Evolutionary conservation across 1,284 basidiomycete species (phyloP).

Genomic region (Pulveroboletus sp.): DNA sequence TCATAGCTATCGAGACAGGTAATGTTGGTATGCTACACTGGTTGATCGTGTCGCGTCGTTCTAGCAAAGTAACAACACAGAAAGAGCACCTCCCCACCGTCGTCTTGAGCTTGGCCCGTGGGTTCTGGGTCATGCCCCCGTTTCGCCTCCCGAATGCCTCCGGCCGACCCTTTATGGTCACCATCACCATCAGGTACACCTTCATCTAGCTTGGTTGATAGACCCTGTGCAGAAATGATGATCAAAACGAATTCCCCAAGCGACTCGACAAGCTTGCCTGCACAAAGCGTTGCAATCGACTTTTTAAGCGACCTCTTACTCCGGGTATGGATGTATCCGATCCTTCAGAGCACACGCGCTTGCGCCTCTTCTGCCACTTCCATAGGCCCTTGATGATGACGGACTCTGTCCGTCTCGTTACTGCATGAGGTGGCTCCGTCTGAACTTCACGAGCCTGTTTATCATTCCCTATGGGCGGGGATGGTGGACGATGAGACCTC

Average conservation of each 20-base stretch:
- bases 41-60: conserved; percentile 16
- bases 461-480: neutral
- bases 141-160: neutral
- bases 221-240: conserved; percentile 10
- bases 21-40: neutral
- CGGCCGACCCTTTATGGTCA: neutral
- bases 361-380: conserved; percentile 11
- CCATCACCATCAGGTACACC: neutral
- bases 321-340: conserved; percentile 3
- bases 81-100: conserved; percentile 25
- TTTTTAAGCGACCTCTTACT: conserved; percentile 8
- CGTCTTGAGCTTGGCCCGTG: conserved; percentile 8
- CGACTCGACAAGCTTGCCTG: conserved; percentile 13
- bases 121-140: conserved; percentile 6
- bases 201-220: conserved; percentile 1
- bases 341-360: neutral
- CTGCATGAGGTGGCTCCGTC: neutral
- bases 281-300: conserved; percentile 20
- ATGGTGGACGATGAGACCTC: conserved; percentile 6
- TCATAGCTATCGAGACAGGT: conserved; percentile 1
- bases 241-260: neutral
- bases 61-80: conserved; percentile 33
- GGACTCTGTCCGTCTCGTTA: neutral
- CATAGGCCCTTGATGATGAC: conserved; percentile 15
- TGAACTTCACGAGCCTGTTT: conserved; percentile 13